Evolutionary conservation across 345 rosid species (phyloP).

Genomic region (Rhizophora apiculata): DNA sequence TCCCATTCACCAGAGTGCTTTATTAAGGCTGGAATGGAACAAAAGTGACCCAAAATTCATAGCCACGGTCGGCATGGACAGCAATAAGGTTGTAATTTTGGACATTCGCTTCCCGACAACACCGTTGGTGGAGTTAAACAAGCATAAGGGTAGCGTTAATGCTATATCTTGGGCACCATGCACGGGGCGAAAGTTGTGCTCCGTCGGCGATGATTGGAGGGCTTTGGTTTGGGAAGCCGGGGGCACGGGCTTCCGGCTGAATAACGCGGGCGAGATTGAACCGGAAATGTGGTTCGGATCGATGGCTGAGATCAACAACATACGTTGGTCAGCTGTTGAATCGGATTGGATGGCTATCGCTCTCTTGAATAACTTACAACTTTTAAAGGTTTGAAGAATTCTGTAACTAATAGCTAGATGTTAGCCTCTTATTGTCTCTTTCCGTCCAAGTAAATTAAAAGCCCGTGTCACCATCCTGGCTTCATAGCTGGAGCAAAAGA

Average conservation of each 20-base stretch:
- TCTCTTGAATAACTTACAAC: slow-evolving; percentile 39
- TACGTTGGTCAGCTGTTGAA: slow-evolving; percentile 48
- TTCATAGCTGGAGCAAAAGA: no score
- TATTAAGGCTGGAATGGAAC: slow-evolving; percentile 60
- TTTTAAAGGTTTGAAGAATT: slow-evolving; percentile 34
- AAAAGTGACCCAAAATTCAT: slow-evolving; percentile 51
- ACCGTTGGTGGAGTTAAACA: slow-evolving; percentile 39
- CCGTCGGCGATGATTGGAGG: slow-evolving; percentile 52
- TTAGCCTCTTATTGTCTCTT: background rate
- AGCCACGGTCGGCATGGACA: slow-evolving; percentile 50
- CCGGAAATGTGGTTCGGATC: slow-evolving; percentile 52
- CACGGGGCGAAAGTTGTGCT: slow-evolving; percentile 39
- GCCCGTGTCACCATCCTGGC: no score
- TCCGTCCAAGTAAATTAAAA: background rate
- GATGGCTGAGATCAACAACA: slow-evolving; percentile 44
- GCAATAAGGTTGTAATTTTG: slow-evolving; percentile 42
- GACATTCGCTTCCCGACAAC: slow-evolving; percentile 56
- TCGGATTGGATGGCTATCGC: slow-evolving; percentile 45
- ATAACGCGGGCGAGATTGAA: slow-evolving; percentile 20
- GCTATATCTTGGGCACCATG: slow-evolving; percentile 49
- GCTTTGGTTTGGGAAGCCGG: slow-evolving; percentile 50
- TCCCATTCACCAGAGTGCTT: slow-evolving; percentile 26
- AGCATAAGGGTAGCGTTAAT: slow-evolving; percentile 47
- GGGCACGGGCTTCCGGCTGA: slow-evolving; percentile 5
- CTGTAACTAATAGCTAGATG: background rate